phyloP scores from a whole-genome alignment of 2,329 filamentous ascomycete genomes.

The Penicillium sp. region DNA sequence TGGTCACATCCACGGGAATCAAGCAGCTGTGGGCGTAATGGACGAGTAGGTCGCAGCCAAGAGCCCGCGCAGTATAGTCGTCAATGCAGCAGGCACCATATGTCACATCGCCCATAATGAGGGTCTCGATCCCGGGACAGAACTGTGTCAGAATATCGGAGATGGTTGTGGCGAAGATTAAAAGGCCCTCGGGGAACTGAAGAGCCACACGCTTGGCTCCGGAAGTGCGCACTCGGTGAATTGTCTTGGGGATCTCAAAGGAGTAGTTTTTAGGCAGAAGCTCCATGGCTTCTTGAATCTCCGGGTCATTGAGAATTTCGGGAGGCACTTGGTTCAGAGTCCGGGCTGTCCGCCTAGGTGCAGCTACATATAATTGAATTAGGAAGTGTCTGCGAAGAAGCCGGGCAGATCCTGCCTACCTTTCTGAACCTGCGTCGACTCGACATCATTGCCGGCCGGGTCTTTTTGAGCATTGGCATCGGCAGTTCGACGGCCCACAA shows the following conservation, averaged over 20 bases:
- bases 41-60: constrained; percentile 89
- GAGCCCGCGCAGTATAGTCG: constrained; percentile 89
- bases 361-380: constrained; percentile 48
- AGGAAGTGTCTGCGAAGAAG: constrained; percentile 9
- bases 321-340: constrained; percentile 87
- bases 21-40: constrained; percentile 97
- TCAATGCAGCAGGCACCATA: constrained; percentile 99
- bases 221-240: constrained; percentile 81
- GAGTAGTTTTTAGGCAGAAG: constrained; percentile 94
- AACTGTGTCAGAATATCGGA: constrained; percentile 95
- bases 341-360: constrained; percentile 67
- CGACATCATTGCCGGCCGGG: constrained; percentile 56
- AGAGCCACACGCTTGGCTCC: constrained; percentile 78
- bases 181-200: constrained; percentile 94
- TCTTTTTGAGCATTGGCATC: constrained; percentile 52
- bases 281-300: constrained; percentile 79
- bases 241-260: constrained; percentile 97
- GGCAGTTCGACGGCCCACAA: constrained; percentile 77
- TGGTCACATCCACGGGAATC: constrained; percentile 92
- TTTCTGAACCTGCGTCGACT: constrained; percentile 52
- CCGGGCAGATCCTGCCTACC: constrained; percentile 23
- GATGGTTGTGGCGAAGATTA: constrained; percentile 94
- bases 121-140: constrained; percentile 81
- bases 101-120: constrained; percentile 99
- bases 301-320: constrained; percentile 77